Evolutionary conservation across 345 rosid genomes (phyloP), one percentile per base, ranked within the genome.

Genomic region (Cardiospermum halicacabum): DNA sequence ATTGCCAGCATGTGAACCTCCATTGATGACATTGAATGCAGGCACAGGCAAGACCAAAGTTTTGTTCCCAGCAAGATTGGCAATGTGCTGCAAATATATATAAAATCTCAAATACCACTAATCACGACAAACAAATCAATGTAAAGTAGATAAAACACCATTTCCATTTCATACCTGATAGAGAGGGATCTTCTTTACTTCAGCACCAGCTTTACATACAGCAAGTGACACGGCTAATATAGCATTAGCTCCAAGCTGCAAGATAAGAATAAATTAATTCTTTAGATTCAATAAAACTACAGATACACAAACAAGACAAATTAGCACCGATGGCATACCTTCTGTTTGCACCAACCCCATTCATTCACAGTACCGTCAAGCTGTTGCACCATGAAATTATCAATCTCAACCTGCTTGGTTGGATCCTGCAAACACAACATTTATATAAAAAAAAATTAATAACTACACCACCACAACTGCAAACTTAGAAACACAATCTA

Each of bases 271-370:
- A 59, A 3, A 34, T 24, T 55, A 24, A 16, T 24, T 1, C 16
- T 34, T 28, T 62, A 11, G 12, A 54, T 11, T 7, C 19, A 53
- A 49, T 58, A 49, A 62, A 24, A 7, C 7, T 25, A 30, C 15
- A 11, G 13, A 48, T 0, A 24, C 36, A 7, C n/a, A 4, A 50
- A 9, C 27, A 11, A 3, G 11, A 36, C 3, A 12, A 11, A 16
- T 43, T 5, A 34, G 7, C 32, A 50, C 19, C 8, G 4, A 27
- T 53, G 19, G 36, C 4, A 40, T 75, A 84, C 92, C 84, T 84
- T 87, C 53, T 87, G 87, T 59, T 87, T 87, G 78, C 89, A 87
- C 89, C 92, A 87, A 37, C 92, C 92, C 92, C 92, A 87, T 64
- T 87, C 92, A 34, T 87, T 87, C 15, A 74, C 75, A 21, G 92